Evolutionary conservation across 2,329 filamentous ascomycete genomes (phyloP), one percentile per base, ranked within the genome.

Genomic region (Apiospora aurea): DNA sequence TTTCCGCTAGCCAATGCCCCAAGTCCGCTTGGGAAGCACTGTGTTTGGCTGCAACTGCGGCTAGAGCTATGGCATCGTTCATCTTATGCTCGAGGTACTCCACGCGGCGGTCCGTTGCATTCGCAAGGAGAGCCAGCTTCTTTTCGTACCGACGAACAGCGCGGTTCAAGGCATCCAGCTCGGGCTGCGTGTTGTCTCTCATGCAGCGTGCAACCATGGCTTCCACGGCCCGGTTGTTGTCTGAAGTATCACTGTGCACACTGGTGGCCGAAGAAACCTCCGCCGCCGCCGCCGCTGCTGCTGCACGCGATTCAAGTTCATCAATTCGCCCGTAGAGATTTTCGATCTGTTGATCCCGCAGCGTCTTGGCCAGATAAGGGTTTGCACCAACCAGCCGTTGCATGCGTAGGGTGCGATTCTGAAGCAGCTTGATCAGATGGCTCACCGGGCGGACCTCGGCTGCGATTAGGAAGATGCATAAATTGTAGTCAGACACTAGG

Each of bases 111-210:
- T 97, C 94, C 2, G 91, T 94, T 78, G 96, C 92, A 71, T 92
- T 87, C 13, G 93, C 88, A 41, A 95, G 88, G 10, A 95, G 85
- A 0, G 92, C 92, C 5, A 93, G 91, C 77, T 95, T 93, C 83
- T 97, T 98, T 83, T 98, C 96, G 77, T 97, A 97, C 47, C 94
- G 91, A 26, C 96, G 89, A 64, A 98, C 93, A 4, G 96, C 95
- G 67, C 96, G 91, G 77, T 95, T 96, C 44, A 98, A 85, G 0
- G 94, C 94, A 77, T 98, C 95, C 7, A 98, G 87, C 72, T 80
- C 80, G 26, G 77, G 77, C 72, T 78, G 74, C 26, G 44, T 67
- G 41, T 46, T 64, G 16, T 80, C 75, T 75, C 49, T 66, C 34
- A 68, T 64, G 78, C 74, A 73, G 79, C 78, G 72, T 77, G 64